These are phyloP conservation scores for Fusarium penzigii DNA, from an alignment of 2,329 filamentous ascomycete species.

Conservation along the genomic window DNA sequence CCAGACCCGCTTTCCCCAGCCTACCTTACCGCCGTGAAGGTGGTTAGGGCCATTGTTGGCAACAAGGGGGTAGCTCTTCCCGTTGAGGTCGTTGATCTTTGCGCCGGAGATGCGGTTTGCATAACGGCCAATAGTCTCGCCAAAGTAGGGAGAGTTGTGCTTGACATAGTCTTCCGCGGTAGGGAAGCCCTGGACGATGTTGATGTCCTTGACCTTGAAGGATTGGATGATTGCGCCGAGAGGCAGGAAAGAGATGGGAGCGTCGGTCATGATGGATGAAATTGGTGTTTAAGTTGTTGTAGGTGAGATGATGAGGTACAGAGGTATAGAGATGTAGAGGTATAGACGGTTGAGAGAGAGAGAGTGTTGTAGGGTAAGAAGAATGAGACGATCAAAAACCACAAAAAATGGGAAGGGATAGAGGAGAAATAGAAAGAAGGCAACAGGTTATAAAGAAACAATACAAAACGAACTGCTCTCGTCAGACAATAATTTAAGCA, in stretches of 20 bases:
- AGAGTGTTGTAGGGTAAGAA: too few species aligned
- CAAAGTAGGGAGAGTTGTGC: conserved; percentile 80
- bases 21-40: conserved; percentile 69
- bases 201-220: conserved; percentile 73
- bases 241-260: conserved; percentile 67
- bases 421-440: too few species aligned
- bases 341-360: too few species aligned
- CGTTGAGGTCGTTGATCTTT: conserved; percentile 71
- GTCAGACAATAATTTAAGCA: too few species aligned
- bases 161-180: conserved; percentile 72
- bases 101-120: conserved; percentile 80
- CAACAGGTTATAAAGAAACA: too few species aligned
- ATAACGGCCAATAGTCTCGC: conserved; percentile 85
- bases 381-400: too few species aligned
- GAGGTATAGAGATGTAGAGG: too few species aligned
- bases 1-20: conserved; percentile 83
- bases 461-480: too few species aligned
- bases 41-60: conserved; percentile 79
- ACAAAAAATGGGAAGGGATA: too few species aligned
- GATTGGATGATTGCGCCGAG: conserved; percentile 80
- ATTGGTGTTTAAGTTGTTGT: conserved; percentile 2
- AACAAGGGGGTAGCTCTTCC: conserved; percentile 66
- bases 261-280: conserved; percentile 42
- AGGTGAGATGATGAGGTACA: neutral
- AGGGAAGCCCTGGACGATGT: conserved; percentile 88